Conservation (phyloP, 768 basidiomycete species). For the Boletus fagicola region DNA sequence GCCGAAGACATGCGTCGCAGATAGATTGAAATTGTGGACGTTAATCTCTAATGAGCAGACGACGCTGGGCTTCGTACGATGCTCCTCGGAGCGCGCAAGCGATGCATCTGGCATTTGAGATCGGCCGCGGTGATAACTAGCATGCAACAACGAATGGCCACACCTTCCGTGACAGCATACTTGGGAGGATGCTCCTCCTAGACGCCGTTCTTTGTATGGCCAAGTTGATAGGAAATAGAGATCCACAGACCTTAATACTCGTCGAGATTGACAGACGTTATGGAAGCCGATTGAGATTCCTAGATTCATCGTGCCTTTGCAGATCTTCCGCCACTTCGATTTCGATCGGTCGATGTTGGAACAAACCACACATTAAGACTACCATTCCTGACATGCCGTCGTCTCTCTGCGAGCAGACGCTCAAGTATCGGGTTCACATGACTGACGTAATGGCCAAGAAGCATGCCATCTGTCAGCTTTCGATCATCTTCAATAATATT, state of each 20-base stretch:
- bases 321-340: slow-evolving; percentile 22
- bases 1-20: neutral
- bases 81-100: slow-evolving; percentile 26
- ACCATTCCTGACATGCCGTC: neutral
- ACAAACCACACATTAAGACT: neutral
- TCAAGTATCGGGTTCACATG: neutral
- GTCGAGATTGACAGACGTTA: slow-evolving; percentile 24
- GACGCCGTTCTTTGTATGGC: slow-evolving; percentile 15
- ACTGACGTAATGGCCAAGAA: slow-evolving; percentile 7
- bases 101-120: slow-evolving; percentile 10
- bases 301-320: slow-evolving; percentile 21
- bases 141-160: neutral
- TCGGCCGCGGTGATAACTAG: slow-evolving; percentile 28
- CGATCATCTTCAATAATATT: slow-evolving; percentile 15
- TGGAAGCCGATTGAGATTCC: slow-evolving; percentile 8
- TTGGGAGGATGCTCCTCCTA: neutral
- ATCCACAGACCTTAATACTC: slow-evolving; percentile 20
- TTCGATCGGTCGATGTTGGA: slow-evolving; percentile 16
- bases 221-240: slow-evolving; percentile 1
- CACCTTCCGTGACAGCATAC: slow-evolving; percentile 8
- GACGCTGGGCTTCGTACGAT: slow-evolving; percentile 3
- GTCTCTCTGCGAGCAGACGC: slow-evolving; percentile 2
- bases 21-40: slow-evolving; percentile 16
- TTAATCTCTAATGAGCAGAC: slow-evolving; percentile 21
- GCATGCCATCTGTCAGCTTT: slow-evolving; percentile 10